Evolutionary conservation across 352 stramenopile genomes (phyloP), one percentile per base, ranked within the genome.

Genomic region (Globisporangium barbulae): DNA sequence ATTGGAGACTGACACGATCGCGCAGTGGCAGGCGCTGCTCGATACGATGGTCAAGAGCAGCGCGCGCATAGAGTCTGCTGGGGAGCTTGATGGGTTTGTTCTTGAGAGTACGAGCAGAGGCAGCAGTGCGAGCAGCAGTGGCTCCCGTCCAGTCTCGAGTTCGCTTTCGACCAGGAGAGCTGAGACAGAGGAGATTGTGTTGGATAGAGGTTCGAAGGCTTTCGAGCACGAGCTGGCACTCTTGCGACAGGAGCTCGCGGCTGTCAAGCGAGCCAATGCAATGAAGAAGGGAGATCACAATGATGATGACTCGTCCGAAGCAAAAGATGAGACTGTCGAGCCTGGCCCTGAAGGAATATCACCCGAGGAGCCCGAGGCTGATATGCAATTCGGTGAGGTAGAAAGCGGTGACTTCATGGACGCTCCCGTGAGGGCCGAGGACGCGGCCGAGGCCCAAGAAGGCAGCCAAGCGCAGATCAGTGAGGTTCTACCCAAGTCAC

Each of bases 21-120:
- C 66, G 59, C 77, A 83, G 17, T 90, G 78, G 78, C 77, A 76
- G 10, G 71, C 75, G 4, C 52, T 91, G 9, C 63, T 65, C 3
- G 64, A 65, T 9, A 58, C 59, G 45, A 57, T 75, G 19, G 25
- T 61, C 28, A 73, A 12, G 50, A 65, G 10, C 54, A 67, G 35
- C 21, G 60, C 19, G 8, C 6, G 8, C 9, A 50, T 35, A 30
- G 52, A 45, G 52, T 8, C 8, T 5, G 17, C 10, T 19, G 50
- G 6, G 9, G 30, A 13, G 8, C 17, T 56, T 17, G 39, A n/a
- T 8, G 39, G 39, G 13, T 19, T 45, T 45, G 9, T 41, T 17
- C 35, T 41, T 41, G 35, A 41, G 35, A 21, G 42, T 21, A 12
- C 1, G 45, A 37, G 35, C 12, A 37, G 61, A 21, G 15, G 4